A percentile compares a stretch with the other conserved stretches of the same genome.
phyloP scores from a whole-genome alignment of 2,329 filamentous ascomycete genomes.

The Fonsecaea pedrosoi region DNA sequence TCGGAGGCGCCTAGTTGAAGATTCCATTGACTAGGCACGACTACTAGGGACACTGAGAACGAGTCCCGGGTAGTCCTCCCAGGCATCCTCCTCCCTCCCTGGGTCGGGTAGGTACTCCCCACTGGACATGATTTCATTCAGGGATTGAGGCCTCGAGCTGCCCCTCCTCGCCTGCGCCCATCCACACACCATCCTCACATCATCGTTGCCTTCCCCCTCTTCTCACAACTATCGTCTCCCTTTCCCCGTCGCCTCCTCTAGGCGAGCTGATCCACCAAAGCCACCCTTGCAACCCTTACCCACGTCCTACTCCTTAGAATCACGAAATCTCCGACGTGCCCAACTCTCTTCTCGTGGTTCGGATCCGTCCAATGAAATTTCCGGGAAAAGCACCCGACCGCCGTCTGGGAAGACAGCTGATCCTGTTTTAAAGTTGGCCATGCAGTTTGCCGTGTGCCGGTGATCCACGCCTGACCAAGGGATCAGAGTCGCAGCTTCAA shows the following conservation, averaged over 20 bases:
- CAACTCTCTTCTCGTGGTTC: neutral
- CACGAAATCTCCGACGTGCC: neutral
- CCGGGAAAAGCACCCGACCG: neutral
- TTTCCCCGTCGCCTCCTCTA: neutral
- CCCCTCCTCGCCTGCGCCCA: neutral
- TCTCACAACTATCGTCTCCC: neutral
- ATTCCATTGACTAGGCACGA: neutral
- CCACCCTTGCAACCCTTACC: neutral
- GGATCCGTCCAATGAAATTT: neutral
- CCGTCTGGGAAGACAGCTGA: neutral
- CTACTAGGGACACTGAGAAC: no score
- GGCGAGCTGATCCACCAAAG: neutral
- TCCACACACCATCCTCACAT: neutral
- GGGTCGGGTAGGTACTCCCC: no score
- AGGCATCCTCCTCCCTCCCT: neutral
- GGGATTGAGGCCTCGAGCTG: neutral
- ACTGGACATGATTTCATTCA: neutral
- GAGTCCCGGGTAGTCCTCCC: neutral
- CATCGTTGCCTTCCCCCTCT: neutral
- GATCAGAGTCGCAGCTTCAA: neutral
- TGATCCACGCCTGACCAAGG: neutral
- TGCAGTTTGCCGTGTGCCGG: conserved; percentile 7
- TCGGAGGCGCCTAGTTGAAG: neutral
- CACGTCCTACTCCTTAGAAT: neutral
- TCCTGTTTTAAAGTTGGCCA: conserved; percentile 3